Conservation (phyloP, 108 stramenopile genomes). For the Cylindrotheca fusiformis region DNA sequence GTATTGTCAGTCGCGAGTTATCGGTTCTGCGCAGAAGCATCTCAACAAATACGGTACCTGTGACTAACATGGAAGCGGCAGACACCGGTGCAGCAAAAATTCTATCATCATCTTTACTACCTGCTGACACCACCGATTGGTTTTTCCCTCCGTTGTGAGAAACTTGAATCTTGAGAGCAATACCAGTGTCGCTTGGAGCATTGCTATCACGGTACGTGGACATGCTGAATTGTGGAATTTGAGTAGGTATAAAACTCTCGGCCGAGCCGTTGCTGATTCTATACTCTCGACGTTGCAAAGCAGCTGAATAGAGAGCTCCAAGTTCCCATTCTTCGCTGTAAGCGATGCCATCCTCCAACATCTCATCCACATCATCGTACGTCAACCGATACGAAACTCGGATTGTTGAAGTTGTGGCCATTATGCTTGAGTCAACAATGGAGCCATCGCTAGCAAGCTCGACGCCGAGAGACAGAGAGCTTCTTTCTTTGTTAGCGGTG, state of each 20-base stretch:
- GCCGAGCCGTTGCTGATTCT: constrained; percentile 55
- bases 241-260: constrained; percentile 61
- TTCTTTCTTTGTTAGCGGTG: constrained; percentile 33
- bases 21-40: not conserved
- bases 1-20: not conserved
- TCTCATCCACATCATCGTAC: constrained; percentile 83
- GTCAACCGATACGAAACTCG: constrained; percentile 70
- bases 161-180: constrained; percentile 52
- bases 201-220: constrained; percentile 29
- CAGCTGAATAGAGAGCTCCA: constrained; percentile 64
- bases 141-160: constrained; percentile 72
- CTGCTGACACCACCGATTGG: constrained; percentile 21
- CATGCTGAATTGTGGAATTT: constrained; percentile 59
- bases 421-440: constrained; percentile 46
- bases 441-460: constrained; percentile 70
- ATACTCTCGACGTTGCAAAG: constrained; percentile 50
- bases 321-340: constrained; percentile 83
- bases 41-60: constrained; percentile 5
- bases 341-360: constrained; percentile 74
- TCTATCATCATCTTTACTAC: constrained; percentile 1
- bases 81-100: constrained; percentile 59
- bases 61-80: constrained; percentile 29
- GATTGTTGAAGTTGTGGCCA: constrained; percentile 59
- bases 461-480: constrained; percentile 66
- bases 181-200: constrained; percentile 33